Conservation (phyloP, 179 eudicot genomes). For the Corrigiola litoralis region DNA sequence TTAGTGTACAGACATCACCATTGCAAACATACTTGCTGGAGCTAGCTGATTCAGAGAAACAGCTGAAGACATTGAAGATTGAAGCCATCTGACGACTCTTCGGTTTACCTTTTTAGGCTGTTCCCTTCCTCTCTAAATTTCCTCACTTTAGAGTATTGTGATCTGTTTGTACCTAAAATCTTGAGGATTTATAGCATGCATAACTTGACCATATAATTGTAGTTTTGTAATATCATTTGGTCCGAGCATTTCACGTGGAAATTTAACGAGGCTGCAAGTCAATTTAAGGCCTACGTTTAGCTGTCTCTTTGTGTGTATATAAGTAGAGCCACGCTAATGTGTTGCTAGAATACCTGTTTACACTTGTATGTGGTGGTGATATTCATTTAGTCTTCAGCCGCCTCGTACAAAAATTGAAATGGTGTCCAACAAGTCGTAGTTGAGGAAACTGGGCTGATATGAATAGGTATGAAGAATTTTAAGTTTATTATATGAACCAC, state of each 20-base stretch:
- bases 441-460: no score
- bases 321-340: neutral
- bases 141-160: neutral
- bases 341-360: neutral
- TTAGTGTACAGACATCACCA: slow-evolving; percentile 30
- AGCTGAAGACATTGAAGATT: slow-evolving; percentile 20
- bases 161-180: neutral
- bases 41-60: slow-evolving; percentile 24
- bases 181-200: slow-evolving; percentile 1
- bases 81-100: slow-evolving; percentile 19
- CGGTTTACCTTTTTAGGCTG: neutral
- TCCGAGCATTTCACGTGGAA: slow-evolving; percentile 18
- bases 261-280: slow-evolving; percentile 1
- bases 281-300: slow-evolving; percentile 12
- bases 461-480: no score
- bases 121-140: neutral
- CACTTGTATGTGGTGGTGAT: neutral
- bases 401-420: no score
- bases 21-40: slow-evolving; percentile 27
- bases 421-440: no score
- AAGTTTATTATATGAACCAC: no score
- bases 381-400: no score
- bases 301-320: slow-evolving; percentile 1
- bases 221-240: neutral
- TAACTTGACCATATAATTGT: neutral